Evolutionary conservation across 1,284 basidiomycete genomes (phyloP), one percentile per base, ranked within the genome.

Genomic region (Porogramme epimiltina): DNA sequence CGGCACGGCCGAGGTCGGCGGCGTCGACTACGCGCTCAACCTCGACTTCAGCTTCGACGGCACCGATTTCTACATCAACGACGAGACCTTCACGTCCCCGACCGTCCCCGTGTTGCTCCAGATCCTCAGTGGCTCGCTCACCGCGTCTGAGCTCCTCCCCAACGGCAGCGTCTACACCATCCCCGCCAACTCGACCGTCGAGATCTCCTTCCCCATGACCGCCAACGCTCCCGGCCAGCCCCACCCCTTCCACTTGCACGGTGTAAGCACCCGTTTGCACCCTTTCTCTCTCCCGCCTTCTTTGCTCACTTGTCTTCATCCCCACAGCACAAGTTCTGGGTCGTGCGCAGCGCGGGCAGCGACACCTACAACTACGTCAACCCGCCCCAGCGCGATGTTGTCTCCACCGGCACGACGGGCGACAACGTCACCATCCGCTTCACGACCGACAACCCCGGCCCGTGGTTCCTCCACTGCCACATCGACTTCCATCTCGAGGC

Each of bases 161-260:
- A 3, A 43, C 0, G 71, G 72, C 9, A 68, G 63, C 22, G 59
- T 73, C 8, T 73, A 68, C 47, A 43, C 44, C 11, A 62, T 72
- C 3, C 64, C 59, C 1, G 39, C 36, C 11, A 62, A 70, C 50
- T 62, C 67, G 41, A 61, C 64, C 10, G 67, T 76, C 36, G 71
- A 76, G 49, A 24, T 75, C 8, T 64, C 66, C 1, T 62, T 76
- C 25, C 66, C 70, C 10, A 68, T 58, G 1, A 59, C 60, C 28
- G 64, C 55, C 8, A n/a, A n/a, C n/a, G n/a, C 48, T 58, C 19
- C 22, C 19, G 19, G 50, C 55, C n/a, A n/a, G n/a, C n/a, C n/a
- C n/a, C n/a, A n/a, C n/a, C n/a, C n/a, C n/a, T n/a, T n/a, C n/a
- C n/a, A n/a, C n/a, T n/a, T n/a, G n/a, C n/a, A n/a, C n/a, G n/a